A percentile compares a stretch with the other conserved stretches of the same genome.
Evolutionary conservation across 129 eudicot species (phyloP).

Genomic region (Ambrosia artemisiifolia): DNA sequence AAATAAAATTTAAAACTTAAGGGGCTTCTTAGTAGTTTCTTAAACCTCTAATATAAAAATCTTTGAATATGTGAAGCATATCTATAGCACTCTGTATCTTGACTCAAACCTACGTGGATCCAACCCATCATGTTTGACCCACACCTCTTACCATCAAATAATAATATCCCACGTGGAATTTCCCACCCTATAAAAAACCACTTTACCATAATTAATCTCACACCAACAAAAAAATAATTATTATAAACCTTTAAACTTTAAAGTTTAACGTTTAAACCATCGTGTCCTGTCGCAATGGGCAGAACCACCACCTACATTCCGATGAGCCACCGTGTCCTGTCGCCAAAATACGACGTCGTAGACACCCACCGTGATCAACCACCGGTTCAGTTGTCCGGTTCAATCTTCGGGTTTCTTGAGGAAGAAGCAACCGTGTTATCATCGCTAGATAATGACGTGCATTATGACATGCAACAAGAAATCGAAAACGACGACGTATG

Average conservation of each 20-base stretch:
- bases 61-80: constrained; percentile 49
- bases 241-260: background rate
- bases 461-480: constrained; percentile 27
- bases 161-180: constrained; percentile 23
- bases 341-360: constrained; percentile 30
- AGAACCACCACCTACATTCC: constrained; percentile 45
- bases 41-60: background rate
- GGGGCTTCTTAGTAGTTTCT: background rate
- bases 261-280: background rate
- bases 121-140: constrained; percentile 48
- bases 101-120: constrained; percentile 75
- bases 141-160: constrained; percentile 8
- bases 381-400: constrained; percentile 41
- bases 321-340: constrained; percentile 56
- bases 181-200: constrained; percentile 11
- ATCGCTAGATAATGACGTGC: constrained; percentile 25
- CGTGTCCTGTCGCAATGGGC: constrained; percentile 19
- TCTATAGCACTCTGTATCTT: constrained; percentile 33
- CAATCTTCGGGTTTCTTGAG: constrained; percentile 71
- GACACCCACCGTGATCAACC: constrained; percentile 28
- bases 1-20: background rate
- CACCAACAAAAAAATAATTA: background rate
- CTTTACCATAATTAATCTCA: background rate
- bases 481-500: constrained; percentile 40
- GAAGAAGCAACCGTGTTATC: constrained; percentile 33